Evolutionary conservation across 306 rosid genomes (phyloP).

Genomic region (Boehmeria nivea): DNA sequence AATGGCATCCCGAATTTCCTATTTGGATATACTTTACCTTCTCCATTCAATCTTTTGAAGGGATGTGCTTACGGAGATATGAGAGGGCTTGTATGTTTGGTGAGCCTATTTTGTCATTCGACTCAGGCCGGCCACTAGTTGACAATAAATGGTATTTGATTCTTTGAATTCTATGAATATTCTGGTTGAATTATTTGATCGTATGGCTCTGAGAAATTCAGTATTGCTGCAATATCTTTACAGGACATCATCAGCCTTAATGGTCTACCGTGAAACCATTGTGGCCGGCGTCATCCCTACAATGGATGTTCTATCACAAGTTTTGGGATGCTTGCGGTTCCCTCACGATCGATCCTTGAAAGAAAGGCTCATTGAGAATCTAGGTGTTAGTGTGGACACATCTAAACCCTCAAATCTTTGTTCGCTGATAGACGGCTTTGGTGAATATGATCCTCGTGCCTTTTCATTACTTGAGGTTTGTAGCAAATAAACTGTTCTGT

Average conservation of each 20-base stretch:
- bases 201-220: slow-evolving; percentile 22
- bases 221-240: slow-evolving; percentile 19
- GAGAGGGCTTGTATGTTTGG: slow-evolving; percentile 63
- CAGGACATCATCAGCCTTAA: slow-evolving; percentile 85
- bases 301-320: slow-evolving; percentile 61
- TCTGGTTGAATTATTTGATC: not conserved
- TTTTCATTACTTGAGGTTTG: slow-evolving; percentile 88
- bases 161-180: not conserved
- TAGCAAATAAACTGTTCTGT: slow-evolving; percentile 18
- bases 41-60: slow-evolving; percentile 42
- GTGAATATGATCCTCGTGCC: slow-evolving; percentile 89
- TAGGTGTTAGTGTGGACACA: slow-evolving; percentile 49
- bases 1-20: not conserved
- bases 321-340: slow-evolving; percentile 84
- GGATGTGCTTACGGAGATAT: slow-evolving; percentile 83
- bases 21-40: slow-evolving; percentile 23
- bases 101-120: slow-evolving; percentile 53
- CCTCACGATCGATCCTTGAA: slow-evolving; percentile 57
- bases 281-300: slow-evolving; percentile 67
- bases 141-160: slow-evolving; percentile 65
- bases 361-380: slow-evolving; percentile 59
- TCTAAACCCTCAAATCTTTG: slow-evolving; percentile 55
- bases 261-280: slow-evolving; percentile 69
- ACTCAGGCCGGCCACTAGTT: slow-evolving; percentile 48
- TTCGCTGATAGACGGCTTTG: slow-evolving; percentile 85